Evolutionary conservation across 1,284 basidiomycete genomes (phyloP), one percentile per base, ranked within the genome.

Genomic region (Phaffia rhodozyma): DNA sequence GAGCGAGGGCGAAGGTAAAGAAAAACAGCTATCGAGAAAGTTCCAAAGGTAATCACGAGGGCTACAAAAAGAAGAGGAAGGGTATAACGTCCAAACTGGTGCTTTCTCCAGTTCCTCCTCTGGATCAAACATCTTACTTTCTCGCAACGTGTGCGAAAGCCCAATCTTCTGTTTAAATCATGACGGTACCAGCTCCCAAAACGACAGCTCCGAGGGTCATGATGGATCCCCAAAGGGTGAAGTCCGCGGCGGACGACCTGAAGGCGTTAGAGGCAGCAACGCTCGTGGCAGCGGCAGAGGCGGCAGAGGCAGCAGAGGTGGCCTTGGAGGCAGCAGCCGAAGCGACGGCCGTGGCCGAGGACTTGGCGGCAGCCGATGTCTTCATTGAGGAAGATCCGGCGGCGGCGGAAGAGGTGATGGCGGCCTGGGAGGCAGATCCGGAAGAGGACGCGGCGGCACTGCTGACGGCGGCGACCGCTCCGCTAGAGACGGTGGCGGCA

Each of bases 341-440:
- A 20, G 30, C 25, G 13, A 13, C 4, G 16, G 38, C 5, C 18
- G 52, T 20, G 18, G 30, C 18, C 52, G 30, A 32, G 18, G 52
- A 9, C 25, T 27, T 27, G 52, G 25, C 25, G 11, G 52, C 52
- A 13, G 52, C 6, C 21, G 59, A 48, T 23, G 64, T 43, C 13
- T 7, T 16, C 38, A 43, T 43, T 2, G 38, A 48, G 38, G 66
- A 63, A 52, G 51, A 55, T 13, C 57, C 23, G 38, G 66, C 52
- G 6, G 65, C 55, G 29, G 67, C 55, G 27, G 64, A 65, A 30
- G 68, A 66, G 30, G 63, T 53, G 21, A 67, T 13, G 48, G 55
- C 48, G 48, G 59, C 56, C 21, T 63, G 58, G n/a, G 58, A 38
- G 3, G 65, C 57, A 20, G 49, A 20, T 5, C 61, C 61, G 32